Evolutionary conservation across 202 grass and related monocot genomes (phyloP).

Genomic region (Panicum hallii): DNA sequence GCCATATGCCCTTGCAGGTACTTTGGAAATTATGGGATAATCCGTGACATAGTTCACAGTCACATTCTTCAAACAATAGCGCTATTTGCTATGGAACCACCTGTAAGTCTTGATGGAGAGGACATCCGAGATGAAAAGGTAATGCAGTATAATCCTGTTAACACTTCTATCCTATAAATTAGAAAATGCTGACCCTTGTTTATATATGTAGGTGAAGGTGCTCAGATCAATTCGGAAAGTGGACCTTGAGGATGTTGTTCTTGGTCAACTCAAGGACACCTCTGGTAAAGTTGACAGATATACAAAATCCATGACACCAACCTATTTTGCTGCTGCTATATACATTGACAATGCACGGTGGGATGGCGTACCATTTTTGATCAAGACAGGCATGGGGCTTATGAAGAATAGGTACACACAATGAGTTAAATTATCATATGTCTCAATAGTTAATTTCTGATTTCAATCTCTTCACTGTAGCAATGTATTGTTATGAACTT

Average conservation of each 20-base stretch:
- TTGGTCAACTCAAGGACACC: constrained; percentile 86
- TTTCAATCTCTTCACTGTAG: background rate
- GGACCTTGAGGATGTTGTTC: constrained; percentile 80
- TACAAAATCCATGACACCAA: constrained; percentile 82
- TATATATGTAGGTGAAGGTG: constrained; percentile 73
- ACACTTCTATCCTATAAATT: constrained; percentile 10
- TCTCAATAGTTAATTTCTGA: constrained; percentile 5
- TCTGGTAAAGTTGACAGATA: constrained; percentile 62
- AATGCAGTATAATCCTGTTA: constrained; percentile 31
- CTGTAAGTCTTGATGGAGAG: constrained; percentile 93
- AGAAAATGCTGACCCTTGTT: constrained; percentile 21
- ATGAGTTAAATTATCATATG: constrained; percentile 6
- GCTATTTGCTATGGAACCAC: constrained; percentile 92
- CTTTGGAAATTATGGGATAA: constrained; percentile 86
- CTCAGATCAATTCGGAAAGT: constrained; percentile 87
- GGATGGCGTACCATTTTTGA: constrained; percentile 94
- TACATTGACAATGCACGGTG: constrained; percentile 98
- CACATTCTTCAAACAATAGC: constrained; percentile 97
- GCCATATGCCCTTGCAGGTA: constrained; percentile 56
- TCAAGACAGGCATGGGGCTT: constrained; percentile 94
- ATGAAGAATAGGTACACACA: constrained; percentile 75
- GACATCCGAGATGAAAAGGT: constrained; percentile 99
- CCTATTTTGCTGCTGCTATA: constrained; percentile 87
- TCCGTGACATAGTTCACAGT: constrained; percentile 91
- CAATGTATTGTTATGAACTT: background rate